phyloP scores from a whole-genome alignment of 768 basidiomycete species.

The Kwoniella newhampshirensis region DNA sequence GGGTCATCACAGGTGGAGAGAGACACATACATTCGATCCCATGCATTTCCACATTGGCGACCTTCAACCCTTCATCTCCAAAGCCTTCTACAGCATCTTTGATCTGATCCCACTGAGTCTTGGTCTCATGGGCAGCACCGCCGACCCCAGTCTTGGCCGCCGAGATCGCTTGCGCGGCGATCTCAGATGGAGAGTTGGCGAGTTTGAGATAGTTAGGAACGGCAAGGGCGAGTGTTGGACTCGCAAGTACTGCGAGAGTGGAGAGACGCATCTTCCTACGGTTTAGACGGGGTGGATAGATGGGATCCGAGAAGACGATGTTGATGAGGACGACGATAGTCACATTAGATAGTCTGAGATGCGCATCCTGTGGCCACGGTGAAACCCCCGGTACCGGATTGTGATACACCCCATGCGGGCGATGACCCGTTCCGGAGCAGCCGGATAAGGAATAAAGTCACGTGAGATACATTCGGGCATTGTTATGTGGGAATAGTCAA shows the following conservation, averaged over 20 bases:
- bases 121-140: slow-evolving; percentile 17
- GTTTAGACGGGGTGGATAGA: too few relatives aligned
- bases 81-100: slow-evolving; percentile 19
- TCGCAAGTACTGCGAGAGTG: slow-evolving; percentile 16
- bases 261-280: slow-evolving; percentile 18
- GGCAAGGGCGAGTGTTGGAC: slow-evolving; percentile 18
- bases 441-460: too few relatives aligned
- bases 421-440: too few relatives aligned
- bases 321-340: too few relatives aligned
- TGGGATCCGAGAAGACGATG: too few relatives aligned
- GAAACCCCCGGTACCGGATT: too few relatives aligned
- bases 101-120: slow-evolving; percentile 26
- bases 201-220: slow-evolving; percentile 24
- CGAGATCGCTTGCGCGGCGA: slow-evolving; percentile 42
- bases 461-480: too few relatives aligned
- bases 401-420: too few relatives aligned
- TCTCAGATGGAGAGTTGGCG: slow-evolving; percentile 23
- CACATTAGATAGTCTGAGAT: too few relatives aligned
- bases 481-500: too few relatives aligned
- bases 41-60: slow-evolving; percentile 25
- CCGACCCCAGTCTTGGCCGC: slow-evolving; percentile 38
- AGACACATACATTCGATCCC: slow-evolving; percentile 45
- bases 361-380: too few relatives aligned
- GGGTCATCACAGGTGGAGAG: too few relatives aligned
- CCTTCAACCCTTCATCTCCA: slow-evolving; percentile 18